phyloP scores from a whole-genome alignment of 192 early-diverging fungal species.

The Chytriomyces hyalinus region DNA sequence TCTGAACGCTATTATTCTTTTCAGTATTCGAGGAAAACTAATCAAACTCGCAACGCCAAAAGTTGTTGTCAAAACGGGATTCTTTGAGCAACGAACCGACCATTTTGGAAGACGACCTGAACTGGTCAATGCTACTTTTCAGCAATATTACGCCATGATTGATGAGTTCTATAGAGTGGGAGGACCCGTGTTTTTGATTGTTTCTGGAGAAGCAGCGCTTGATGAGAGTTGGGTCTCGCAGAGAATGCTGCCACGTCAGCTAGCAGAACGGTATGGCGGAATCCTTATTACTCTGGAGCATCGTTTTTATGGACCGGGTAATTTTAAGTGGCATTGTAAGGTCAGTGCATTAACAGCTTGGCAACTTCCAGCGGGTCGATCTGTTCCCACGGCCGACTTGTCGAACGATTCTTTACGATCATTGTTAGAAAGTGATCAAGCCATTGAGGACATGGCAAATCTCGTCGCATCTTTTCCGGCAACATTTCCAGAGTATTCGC shows the following conservation, averaged over 20 bases:
- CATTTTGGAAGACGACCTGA: constrained; percentile 24
- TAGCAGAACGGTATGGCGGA: not conserved
- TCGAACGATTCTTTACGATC: not conserved
- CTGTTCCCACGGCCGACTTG: constrained; percentile 31
- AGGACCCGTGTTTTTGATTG: constrained; percentile 22
- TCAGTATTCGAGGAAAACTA: not conserved
- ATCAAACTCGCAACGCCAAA: not conserved
- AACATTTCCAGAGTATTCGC: constrained; percentile 1
- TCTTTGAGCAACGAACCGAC: constrained; percentile 19
- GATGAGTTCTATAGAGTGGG: constrained; percentile 25
- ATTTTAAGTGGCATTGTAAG: not conserved
- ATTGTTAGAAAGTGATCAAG: constrained; percentile 22
- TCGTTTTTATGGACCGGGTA: not conserved
- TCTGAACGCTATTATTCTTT: not conserved
- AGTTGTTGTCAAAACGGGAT: not conserved
- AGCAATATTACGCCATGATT: constrained; percentile 2
- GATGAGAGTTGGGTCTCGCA: not conserved
- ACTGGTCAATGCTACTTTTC: constrained; percentile 5
- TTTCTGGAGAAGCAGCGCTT: constrained; percentile 9
- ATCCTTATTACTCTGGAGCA: not conserved
- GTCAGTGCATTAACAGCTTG: not conserved
- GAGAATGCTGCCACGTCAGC: not conserved
- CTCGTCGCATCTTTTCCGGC: constrained; percentile 17
- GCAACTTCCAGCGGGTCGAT: not conserved
- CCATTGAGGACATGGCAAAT: constrained; percentile 24